Percentiles rank a stretch among this genome's conserved stretches.
These are phyloP conservation scores for Tuber brumale DNA, from an alignment of 495 filamentous ascomycete species.

Conservation along the genomic window DNA sequence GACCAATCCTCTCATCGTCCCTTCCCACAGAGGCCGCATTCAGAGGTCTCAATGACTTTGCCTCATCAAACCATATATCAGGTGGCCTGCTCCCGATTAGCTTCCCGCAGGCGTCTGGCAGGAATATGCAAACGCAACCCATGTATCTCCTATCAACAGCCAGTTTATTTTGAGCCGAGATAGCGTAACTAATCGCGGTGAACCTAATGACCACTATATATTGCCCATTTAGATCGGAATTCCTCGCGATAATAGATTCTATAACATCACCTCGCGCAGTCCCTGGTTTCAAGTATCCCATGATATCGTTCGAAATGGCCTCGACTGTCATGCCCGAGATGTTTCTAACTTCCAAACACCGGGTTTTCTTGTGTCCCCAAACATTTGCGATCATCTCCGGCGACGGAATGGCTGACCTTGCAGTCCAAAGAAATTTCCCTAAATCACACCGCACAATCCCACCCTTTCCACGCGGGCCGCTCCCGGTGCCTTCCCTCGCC, in stretches of 20 bases:
- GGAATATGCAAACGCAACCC: not conserved
- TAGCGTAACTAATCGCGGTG: slow-evolving; percentile 17
- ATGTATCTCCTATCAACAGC: not conserved
- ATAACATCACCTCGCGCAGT: slow-evolving; percentile 13
- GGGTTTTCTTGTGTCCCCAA: slow-evolving; percentile 15
- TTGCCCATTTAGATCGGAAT: slow-evolving; percentile 13
- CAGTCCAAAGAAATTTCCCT: slow-evolving; percentile 29
- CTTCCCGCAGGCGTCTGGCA: not conserved
- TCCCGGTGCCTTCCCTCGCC: slow-evolving; percentile 9
- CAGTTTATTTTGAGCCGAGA: slow-evolving; percentile 11
- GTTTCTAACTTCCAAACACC: slow-evolving; percentile 23
- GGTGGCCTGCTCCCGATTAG: not conserved
- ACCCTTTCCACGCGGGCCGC: slow-evolving; percentile 4
- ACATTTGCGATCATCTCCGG: slow-evolving; percentile 22
- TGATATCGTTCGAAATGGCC: slow-evolving; percentile 9
- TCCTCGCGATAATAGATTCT: slow-evolving; percentile 10
- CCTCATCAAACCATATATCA: not conserved
- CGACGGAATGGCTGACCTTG: slow-evolving; percentile 16
- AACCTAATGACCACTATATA: slow-evolving; percentile 18
- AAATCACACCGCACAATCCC: slow-evolving; percentile 17
- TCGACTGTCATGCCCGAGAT: slow-evolving; percentile 11
- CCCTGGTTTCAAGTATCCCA: slow-evolving; percentile 1
- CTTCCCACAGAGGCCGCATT: not conserved
- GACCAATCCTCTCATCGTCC: not conserved
- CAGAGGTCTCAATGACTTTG: not conserved